Evolutionary conservation across 2,329 filamentous ascomycete genomes (phyloP).

Genomic region (Fusarium sp.): DNA sequence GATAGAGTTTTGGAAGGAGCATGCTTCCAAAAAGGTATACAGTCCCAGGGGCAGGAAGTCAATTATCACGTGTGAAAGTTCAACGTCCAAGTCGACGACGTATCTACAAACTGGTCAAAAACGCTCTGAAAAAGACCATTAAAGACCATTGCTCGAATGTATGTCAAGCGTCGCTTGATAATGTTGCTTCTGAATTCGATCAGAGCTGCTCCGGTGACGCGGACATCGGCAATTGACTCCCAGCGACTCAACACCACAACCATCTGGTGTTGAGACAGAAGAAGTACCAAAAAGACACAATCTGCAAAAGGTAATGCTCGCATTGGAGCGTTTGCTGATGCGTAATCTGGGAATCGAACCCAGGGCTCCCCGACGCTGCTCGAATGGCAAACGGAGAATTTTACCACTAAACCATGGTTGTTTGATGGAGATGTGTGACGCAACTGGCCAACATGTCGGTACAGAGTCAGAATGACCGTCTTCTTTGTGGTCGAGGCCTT

Average conservation of each 20-base stretch:
- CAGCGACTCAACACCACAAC: neutral
- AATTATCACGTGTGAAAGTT: neutral
- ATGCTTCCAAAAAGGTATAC: too few species aligned
- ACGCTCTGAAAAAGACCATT: neutral
- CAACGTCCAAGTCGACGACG: neutral
- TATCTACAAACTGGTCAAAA: neutral
- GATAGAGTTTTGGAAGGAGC: neutral
- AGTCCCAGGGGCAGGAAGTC: neutral
- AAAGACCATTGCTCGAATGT: neutral
- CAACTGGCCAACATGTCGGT: fast-evolving
- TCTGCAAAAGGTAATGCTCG: neutral
- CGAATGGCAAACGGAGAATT: constrained; percentile 37
- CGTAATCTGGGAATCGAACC: constrained; percentile 38
- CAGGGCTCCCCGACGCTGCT: constrained; percentile 30
- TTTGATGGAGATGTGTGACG: neutral
- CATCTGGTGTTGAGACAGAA: neutral
- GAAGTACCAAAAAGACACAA: neutral
- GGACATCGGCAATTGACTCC: fast-evolving
- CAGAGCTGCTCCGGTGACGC: neutral
- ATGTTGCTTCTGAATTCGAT: too few species aligned
- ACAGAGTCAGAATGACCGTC: fast-evolving
- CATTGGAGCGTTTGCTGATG: fast-evolving
- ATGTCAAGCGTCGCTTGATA: fast-evolving
- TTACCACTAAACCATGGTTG: constrained; percentile 34
- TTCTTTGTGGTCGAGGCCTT: neutral